Base-by-base conservation (phyloP, 352 stramenopile species). In the Elongisporangium anandrum region DNA sequence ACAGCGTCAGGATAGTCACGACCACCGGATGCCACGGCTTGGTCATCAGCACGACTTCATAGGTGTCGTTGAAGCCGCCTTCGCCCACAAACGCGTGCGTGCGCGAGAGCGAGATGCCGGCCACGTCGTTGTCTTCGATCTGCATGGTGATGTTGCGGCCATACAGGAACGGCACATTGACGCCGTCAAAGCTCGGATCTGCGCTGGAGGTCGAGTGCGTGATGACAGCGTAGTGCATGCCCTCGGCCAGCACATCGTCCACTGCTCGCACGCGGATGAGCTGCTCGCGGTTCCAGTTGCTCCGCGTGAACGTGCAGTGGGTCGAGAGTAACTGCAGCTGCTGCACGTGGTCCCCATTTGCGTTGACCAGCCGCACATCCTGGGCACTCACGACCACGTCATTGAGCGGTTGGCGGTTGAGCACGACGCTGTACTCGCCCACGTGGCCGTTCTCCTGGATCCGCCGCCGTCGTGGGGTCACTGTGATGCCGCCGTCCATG, bases 251-350 rank as follows among this genome's bases (percentile, higher is more conserved):
- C 0, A 22, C 50, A 45, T 92, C 83, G 54, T 92, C 75, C 3
- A 91, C 63, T 13, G 83, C 77, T 8, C 59, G 45, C 8, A 92
- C 69, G 0, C 60, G 68, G 22, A 92, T 70, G n/a, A 76, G 48
- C 57, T 92, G 83, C 29, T 90, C 79, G 12, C 69, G 66, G 39
- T 91, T 91, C 83, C 83, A 92, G 22, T 85, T 84, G 4, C n/a
- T 56, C 12, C 49, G 56, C 0, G 77, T 88, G 61, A 91, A 91
- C 4, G 59, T 54, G 12, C 88, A 52, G 15, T 78, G 55, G 4
- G 58, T 59, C 0, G 68, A 59, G 41, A 78, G 45, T 29, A 85
- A 75, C 13, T 56, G 21, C 2, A 90, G 57, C 26, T 90, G 81
- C 48, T 85, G 68, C n/a, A 87, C 60, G 0, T 17, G 17, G 12